Evolutionary conservation across 1,284 basidiomycete genomes (phyloP).

Genomic region (Sporisorium graminicola): DNA sequence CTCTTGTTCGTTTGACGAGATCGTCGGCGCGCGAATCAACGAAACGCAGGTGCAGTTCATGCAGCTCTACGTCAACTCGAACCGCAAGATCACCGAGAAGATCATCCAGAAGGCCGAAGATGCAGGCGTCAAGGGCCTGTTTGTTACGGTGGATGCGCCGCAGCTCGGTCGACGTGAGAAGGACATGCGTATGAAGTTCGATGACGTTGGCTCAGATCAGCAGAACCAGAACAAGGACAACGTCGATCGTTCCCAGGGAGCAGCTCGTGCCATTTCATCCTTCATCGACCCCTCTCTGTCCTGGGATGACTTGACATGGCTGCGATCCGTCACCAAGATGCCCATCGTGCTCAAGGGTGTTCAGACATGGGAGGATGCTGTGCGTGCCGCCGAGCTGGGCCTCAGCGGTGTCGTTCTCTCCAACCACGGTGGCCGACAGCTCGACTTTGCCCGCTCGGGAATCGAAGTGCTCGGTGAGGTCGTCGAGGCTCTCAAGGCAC

Average conservation of each 20-base stretch:
- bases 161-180: constrained; percentile 86
- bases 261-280: constrained; percentile 72
- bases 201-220: constrained; percentile 73
- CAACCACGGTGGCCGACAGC: constrained; percentile 72
- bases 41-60: constrained; percentile 73
- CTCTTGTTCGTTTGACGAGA: constrained; percentile 75
- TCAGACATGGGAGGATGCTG: constrained; percentile 77
- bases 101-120: constrained; percentile 80
- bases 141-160: constrained; percentile 90
- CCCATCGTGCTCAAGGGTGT: constrained; percentile 87
- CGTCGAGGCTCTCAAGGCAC: constrained; percentile 79
- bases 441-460: constrained; percentile 64
- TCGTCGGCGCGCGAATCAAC: constrained; percentile 75
- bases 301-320: constrained; percentile 78
- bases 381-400: constrained; percentile 74
- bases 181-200: constrained; percentile 74
- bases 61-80: constrained; percentile 83
- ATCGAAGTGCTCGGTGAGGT: constrained; percentile 80
- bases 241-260: constrained; percentile 57
- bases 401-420: constrained; percentile 71
- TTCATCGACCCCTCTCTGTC: constrained; percentile 73
- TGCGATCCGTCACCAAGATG: constrained; percentile 79
- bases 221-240: constrained; percentile 66
- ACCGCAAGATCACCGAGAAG: constrained; percentile 78
- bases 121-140: constrained; percentile 83